Evolutionary conservation across 2,329 filamentous ascomycete genomes (phyloP).

Genomic region (Trichophyton benhamiae): DNA sequence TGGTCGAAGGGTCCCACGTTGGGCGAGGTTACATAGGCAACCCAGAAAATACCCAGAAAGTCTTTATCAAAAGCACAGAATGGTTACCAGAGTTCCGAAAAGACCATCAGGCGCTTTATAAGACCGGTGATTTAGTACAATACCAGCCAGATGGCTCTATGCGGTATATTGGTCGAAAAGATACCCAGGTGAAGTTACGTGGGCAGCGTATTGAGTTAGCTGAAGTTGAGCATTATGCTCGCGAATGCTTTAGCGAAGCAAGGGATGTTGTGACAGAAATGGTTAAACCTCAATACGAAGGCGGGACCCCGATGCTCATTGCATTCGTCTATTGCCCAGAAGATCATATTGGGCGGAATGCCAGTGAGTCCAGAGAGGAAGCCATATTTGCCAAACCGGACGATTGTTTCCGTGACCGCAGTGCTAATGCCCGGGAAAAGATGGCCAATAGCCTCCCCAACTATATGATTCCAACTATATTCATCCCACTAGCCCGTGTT

Average conservation of each 20-base stretch:
- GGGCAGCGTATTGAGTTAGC: conserved; percentile 74
- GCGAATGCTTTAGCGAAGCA: conserved; percentile 4
- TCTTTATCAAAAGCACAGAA: conserved; percentile 38
- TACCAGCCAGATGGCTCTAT: conserved; percentile 18
- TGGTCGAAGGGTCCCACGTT: conserved; percentile 29
- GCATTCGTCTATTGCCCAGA: background rate
- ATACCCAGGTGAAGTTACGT: conserved; percentile 63
- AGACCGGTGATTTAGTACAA: conserved; percentile 18
- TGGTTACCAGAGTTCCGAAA: conserved; percentile 9
- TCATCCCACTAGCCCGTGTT: background rate
- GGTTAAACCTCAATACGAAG: conserved; percentile 3
- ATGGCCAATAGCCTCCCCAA: background rate
- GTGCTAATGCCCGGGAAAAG: background rate
- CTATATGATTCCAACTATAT: conserved; percentile 7
- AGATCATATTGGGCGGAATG: background rate
- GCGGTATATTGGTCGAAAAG: conserved; percentile 18
- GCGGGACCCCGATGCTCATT: conserved; percentile 3
- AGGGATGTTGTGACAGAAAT: conserved; percentile 7
- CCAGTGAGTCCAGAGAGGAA: background rate
- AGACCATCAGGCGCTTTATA: conserved; percentile 12
- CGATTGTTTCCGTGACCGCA: background rate
- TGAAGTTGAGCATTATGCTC: conserved; percentile 64
- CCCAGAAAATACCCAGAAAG: conserved; percentile 23
- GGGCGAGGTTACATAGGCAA: conserved; percentile 26
- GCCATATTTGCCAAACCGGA: background rate